Evolutionary conservation across 805 yeast species (phyloP).

Genomic region (Candida yuanshanica): DNA sequence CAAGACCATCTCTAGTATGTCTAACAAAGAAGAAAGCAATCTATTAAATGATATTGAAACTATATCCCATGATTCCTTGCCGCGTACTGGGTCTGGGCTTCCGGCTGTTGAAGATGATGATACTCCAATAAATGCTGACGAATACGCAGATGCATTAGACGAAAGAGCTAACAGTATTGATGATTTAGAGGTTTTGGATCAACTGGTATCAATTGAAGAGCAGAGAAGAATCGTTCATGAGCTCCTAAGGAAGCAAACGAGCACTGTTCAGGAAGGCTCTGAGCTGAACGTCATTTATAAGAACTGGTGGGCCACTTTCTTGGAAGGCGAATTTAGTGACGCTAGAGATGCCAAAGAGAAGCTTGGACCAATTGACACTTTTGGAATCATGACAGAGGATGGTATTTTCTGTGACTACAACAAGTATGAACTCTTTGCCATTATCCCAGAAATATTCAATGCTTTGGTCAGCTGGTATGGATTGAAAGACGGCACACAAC

Average conservation of each 20-base stretch:
- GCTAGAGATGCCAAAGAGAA: slow-evolving; percentile 6
- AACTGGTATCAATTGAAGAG: slow-evolving; percentile 5
- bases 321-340: slow-evolving; percentile 4
- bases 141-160: background rate
- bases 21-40: too few relatives aligned
- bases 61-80: too few relatives aligned
- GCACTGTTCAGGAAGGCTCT: slow-evolving; percentile 11
- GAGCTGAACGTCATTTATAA: slow-evolving; percentile 11
- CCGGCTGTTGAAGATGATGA: background rate
- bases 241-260: slow-evolving; percentile 3
- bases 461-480: slow-evolving; percentile 52
- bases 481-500: slow-evolving; percentile 30
- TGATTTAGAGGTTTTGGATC: background rate
- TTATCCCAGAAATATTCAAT: slow-evolving; percentile 41
- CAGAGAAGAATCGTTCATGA: slow-evolving; percentile 12
- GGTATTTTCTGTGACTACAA: slow-evolving; percentile 37
- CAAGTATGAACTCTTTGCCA: slow-evolving; percentile 26
- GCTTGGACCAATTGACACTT: slow-evolving; percentile 37
- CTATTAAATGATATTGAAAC: too few relatives aligned
- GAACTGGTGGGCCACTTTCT: slow-evolving; percentile 13
- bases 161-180: background rate
- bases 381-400: slow-evolving; percentile 36
- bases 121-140: background rate
- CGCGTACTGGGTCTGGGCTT: too few relatives aligned
- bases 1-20: too few relatives aligned